Evolutionary conservation across 176 grass and related monocot species (phyloP), one percentile per base, ranked within the genome.

Genomic region (Hordeum marinum): DNA sequence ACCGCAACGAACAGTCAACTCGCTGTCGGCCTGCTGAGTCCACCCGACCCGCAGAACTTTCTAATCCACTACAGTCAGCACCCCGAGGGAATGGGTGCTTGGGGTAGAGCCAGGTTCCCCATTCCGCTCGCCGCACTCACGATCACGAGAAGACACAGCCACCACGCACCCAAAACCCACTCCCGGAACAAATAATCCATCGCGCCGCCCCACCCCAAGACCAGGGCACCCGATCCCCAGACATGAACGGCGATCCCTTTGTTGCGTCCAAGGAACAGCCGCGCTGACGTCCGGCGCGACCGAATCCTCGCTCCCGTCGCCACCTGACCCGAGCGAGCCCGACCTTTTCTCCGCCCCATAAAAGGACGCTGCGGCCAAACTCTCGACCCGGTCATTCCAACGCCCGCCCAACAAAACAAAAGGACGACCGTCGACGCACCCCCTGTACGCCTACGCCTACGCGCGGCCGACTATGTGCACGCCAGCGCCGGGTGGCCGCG

Each of bases 221-320:
- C 12, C 12, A 45, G 11, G 69, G 25, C 39, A n/a, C 43, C 58
- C 76, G 32, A 84, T 45, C 20, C 82, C 82, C 25, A 77, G n/a
- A 20, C 26, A 50, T 50, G 48, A 15, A 82, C 52, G 54, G 37
- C n/a, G 37, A 65, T 34, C 12, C 6, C 37, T 62, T 62, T 87
- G 25, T 75, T 26, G 68, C 69, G 61, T 85, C 76, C 64, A 85
- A 72, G 69, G 4, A 75, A 85, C 68, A 80, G 40, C 69, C 60
- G 35, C 25, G 68, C 40, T 68, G 80, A 61, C 68, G 85, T 76
- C 80, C 23, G 21, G 43, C 52, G 29, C 54, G 86, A 64, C 68
- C 67, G 8, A 66, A 80, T 84, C 74, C 15, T 83, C 78, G 63
- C n/a, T 40, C 34, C 82, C 3, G 34, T 58, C 46, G 26, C 34